phyloP scores from a whole-genome alignment of 164 flowering plant species.

The Brasenia schreberi region DNA sequence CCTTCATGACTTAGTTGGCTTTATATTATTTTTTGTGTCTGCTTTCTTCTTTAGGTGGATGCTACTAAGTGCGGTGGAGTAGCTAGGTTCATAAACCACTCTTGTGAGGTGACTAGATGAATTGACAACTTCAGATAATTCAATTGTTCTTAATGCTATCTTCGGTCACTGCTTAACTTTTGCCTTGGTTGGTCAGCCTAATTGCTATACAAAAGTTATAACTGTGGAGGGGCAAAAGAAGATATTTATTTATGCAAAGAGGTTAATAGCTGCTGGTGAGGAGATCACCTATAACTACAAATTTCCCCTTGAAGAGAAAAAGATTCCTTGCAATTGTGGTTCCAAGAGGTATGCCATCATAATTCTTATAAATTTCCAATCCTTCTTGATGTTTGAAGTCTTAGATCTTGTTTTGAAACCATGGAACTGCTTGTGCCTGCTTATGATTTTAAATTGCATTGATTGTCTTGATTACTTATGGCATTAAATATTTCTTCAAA shows the following conservation, averaged over 20 bases:
- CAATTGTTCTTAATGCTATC: not conserved
- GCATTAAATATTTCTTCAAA: too few species aligned
- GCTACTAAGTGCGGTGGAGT: conserved; percentile 99
- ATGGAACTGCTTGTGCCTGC: not conserved
- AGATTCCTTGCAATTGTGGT: conserved; percentile 96
- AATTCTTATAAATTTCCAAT: not conserved
- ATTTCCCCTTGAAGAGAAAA: conserved; percentile 93
- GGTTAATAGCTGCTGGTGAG: conserved; percentile 85
- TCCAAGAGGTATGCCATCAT: conserved; percentile 47
- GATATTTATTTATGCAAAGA: conserved; percentile 91
- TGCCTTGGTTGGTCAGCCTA: conserved; percentile 49
- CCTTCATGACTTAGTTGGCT: not conserved
- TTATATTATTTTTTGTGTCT: not conserved
- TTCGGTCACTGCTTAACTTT: not conserved
- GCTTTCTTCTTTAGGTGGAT: conserved; percentile 53
- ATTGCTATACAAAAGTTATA: conserved; percentile 93
- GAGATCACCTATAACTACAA: conserved; percentile 96
- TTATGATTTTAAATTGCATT: too few species aligned
- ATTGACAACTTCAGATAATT: not conserved
- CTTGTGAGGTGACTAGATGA: conserved; percentile 64
- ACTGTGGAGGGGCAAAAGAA: conserved; percentile 89
- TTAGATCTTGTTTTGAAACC: not conserved
- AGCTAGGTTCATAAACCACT: conserved; percentile 96
- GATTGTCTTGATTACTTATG: not conserved
- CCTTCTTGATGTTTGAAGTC: not conserved